Base-by-base conservation (phyloP, 768 basidiomycete genomes). In the Leccinum truebloodii region DNA sequence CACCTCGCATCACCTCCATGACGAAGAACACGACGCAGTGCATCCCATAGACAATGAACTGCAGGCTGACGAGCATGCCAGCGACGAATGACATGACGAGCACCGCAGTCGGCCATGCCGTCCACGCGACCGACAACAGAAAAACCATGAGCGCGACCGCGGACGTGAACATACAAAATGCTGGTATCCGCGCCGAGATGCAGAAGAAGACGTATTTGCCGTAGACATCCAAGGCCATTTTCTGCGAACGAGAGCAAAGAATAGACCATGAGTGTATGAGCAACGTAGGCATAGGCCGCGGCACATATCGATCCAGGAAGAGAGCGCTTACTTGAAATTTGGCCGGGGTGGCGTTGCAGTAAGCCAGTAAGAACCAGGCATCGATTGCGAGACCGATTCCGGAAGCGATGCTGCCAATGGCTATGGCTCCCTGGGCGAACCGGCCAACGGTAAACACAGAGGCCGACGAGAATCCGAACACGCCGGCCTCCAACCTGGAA, bases 141-240 rank as follows among this genome's bases (percentile, higher is more conserved):
- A 89, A 90, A 1, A 69, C 63, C 77, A 86, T 84, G 8, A 91
- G 78, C 1, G 85, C 76, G n/a, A 81, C 49, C 0, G 83, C 78
- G 12, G 87, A 83, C 32, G 78, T 59, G 57, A 87, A 78, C 77
- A 86, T 83, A 68, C 85, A 85, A 7, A 89, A 62, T 0, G 83
- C 80, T 0, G 89, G 89, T 13, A 89, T 74, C 22, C 88, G 81
- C 6, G 88, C 79, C 1, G 86, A 83, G 14, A 91, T 78, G 30
- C 85, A 78, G 71, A 91, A 91, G 76, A 89, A 90, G 59, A 88
- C 77, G 70, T 87, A 87, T 10, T 80, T 79, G 24, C 76, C 78
- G 63, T 84, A 87, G 34, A 90, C 62, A 66, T 89, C 89, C 8
- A 67, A 71, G 0, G 89, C 62, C 62, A 69, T 58, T 67, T 57